Base-by-base conservation (phyloP, 139 green algal genomes). In the Chlamydomonas urium region DNA sequence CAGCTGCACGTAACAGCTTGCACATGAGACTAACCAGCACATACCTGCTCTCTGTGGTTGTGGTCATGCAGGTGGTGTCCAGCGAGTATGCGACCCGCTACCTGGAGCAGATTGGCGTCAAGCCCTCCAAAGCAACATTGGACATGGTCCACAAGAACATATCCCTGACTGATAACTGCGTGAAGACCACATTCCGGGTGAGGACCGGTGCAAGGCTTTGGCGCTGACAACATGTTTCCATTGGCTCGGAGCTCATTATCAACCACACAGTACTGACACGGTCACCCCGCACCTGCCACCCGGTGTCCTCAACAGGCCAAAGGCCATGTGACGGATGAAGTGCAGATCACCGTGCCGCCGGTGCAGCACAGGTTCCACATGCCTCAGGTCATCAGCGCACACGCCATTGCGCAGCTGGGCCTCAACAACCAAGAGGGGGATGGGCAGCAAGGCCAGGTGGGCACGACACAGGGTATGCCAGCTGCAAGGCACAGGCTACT, bases 51-150 rank as follows among this genome's bases (percentile, higher is more conserved):
- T 17, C 42, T 53, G 10, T 10, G 42, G 42, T n/a, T n/a, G n/a
- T n/a, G n/a, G n/a, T n/a, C 24, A 19, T n/a, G 63, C 76, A 84
- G 78, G 60, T 79, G 0, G 59, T 87, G 24, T 50, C 57, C 0
- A 69, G 65, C 3, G 81, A 87, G 75, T 87, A 83, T 67, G 71
- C 75, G 1, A 83, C 74, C 1, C 81, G 81, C n/a, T 87, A 87
- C 32, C 66, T 87, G 63, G 81, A 87, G 71, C 56, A 61, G 26
- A 74, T 87, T 19, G 81, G 81, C 10, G 78, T 79, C 32, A 31
- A 37, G 58, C 78, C 81, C 26, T 74, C 65, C 42, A 76, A 74
- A 58, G 48, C 32, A 14, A 78, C 75, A 5, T 35, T 84, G 65
- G 81, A 84, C 26, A 47, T 85, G 1, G 79, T 87, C 19, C 38